Evolutionary conservation across 768 basidiomycete genomes (phyloP), one percentile per base, ranked within the genome.

Genomic region (Pulveroboletus sp.): DNA sequence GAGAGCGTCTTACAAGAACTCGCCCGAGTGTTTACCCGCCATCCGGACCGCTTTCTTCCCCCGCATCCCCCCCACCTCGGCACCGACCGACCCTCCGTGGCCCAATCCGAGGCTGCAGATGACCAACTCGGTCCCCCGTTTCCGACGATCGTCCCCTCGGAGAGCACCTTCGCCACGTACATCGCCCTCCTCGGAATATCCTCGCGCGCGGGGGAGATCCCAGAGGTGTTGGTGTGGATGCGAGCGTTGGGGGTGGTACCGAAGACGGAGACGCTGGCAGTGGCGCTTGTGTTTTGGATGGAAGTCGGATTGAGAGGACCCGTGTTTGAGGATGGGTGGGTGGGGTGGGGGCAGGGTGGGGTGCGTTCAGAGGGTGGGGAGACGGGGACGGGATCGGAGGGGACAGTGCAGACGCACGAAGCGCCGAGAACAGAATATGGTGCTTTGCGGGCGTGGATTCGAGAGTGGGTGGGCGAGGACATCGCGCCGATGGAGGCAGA

Each of bases 191-290:
- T 90, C 7, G 84, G 81, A 1, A 62, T 77, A 5, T 71, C 72
- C 12, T 67, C 69, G 2, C 70, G 72, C 2, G 72, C 77, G 9
- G 59, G 67, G 0, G 85, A 90, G 64, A 83, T 93, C 24, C 84
- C 89, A 1, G 72, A 78, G 12, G 72, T 73, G 12, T 64, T 93
- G 1, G 80, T 78, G 17, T 91, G 91, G 88, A 90, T 90, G 88
- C 75, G 76, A 7, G 72, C 70, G 14, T 56, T 90, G 33, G 64
- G 64, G 0, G 67, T 91, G 11, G 33, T 43, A 36, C 88, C 89
- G 2, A 69, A 72, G n/a, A 64, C 59, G 23, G 66, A 72, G 34
- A 84, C 85, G 14, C 65, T 93, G 12, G 76, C 81, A 2, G 60
- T 81, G 0, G 80, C 81, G 19, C 60, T 93, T 42, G 79, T 82